Percentiles rank a stretch among this genome's conserved stretches.
Conservation (phyloP, 306 rosid genomes). For the Pyrus bretschneideri region DNA sequence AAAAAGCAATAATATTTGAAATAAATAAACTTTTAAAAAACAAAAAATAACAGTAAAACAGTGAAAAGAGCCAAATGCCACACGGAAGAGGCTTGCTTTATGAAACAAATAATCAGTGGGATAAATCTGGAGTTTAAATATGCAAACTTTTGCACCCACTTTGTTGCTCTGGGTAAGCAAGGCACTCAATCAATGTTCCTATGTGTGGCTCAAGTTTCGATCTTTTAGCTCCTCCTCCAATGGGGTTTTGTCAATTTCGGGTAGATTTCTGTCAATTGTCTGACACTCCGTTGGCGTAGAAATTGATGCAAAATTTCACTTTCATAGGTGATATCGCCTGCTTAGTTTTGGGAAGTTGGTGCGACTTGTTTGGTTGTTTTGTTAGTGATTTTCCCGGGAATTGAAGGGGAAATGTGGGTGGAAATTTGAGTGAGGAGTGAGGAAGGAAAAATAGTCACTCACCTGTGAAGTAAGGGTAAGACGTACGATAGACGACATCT, state of each 20-base stretch:
- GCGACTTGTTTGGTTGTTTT: constrained; percentile 13
- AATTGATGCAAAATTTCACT: constrained; percentile 10
- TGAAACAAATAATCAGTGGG: not conserved
- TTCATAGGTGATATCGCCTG: constrained; percentile 2
- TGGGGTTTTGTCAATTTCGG: not conserved
- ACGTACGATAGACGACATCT: too few relatives aligned
- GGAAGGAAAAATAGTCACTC: not conserved
- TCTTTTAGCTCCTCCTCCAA: not conserved
- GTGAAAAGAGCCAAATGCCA: too few relatives aligned
- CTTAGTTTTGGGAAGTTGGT: constrained; percentile 14
- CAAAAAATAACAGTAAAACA: too few relatives aligned
- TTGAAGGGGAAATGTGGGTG: constrained; percentile 17
- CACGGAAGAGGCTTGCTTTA: too few relatives aligned
- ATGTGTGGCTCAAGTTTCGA: constrained; percentile 15
- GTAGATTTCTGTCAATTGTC: not conserved
- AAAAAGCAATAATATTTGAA: not conserved
- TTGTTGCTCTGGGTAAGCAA: not conserved
- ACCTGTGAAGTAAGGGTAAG: too few relatives aligned
- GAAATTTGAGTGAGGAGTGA: constrained; percentile 3
- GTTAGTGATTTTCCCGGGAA: constrained; percentile 23
- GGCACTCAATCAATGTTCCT: constrained; percentile 11
- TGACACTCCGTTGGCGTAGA: not conserved
- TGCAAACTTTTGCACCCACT: not conserved
- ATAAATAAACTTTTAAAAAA: too few relatives aligned
- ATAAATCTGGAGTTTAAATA: not conserved